Evolutionary conservation across 805 yeast genomes (phyloP).

Genomic region (Scheffersomyces ergatensis): DNA sequence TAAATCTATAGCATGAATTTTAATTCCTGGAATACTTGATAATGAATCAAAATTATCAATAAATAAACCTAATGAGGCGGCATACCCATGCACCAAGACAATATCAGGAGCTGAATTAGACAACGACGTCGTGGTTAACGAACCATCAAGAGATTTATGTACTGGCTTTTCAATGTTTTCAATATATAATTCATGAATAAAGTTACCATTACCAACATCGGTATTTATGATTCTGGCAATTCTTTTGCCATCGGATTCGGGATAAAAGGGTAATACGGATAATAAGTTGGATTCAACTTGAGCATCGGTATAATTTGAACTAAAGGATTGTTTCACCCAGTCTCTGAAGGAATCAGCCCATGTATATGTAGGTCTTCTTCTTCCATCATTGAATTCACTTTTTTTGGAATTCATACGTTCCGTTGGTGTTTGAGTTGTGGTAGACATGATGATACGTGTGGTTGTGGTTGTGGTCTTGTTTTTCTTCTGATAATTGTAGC

Average conservation of each 20-base stretch:
- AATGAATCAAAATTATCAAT: conserved; percentile 61
- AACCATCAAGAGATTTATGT: neutral
- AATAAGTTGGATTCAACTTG: conserved; percentile 43
- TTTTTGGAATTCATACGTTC: conserved; percentile 4
- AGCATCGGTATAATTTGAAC: conserved; percentile 17
- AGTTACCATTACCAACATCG: conserved; percentile 51
- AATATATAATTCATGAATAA: conserved; percentile 76
- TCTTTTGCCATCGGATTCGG: conserved; percentile 49
- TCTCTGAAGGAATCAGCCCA: conserved; percentile 21
- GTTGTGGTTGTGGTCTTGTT: too few relatives aligned
- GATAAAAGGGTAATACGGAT: conserved; percentile 57
- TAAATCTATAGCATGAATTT: conserved; percentile 67
- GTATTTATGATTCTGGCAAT: conserved; percentile 50
- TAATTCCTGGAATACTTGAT: conserved; percentile 49
- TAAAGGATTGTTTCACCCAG: conserved; percentile 28
- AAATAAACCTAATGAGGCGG: conserved; percentile 85
- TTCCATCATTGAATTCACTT: conserved; percentile 18
- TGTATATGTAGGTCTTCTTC: conserved; percentile 12
- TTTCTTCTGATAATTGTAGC: too few relatives aligned
- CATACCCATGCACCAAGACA: conserved; percentile 88
- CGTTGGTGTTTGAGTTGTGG: conserved; percentile 1
- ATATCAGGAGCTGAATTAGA: conserved; percentile 39
- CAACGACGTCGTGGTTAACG: conserved; percentile 1
- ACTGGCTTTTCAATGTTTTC: conserved; percentile 43
- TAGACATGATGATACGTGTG: too few relatives aligned